These are phyloP conservation scores for Syzygium aqueum DNA, from an alignment of 345 rosid genomes.

Conservation along the genomic window DNA sequence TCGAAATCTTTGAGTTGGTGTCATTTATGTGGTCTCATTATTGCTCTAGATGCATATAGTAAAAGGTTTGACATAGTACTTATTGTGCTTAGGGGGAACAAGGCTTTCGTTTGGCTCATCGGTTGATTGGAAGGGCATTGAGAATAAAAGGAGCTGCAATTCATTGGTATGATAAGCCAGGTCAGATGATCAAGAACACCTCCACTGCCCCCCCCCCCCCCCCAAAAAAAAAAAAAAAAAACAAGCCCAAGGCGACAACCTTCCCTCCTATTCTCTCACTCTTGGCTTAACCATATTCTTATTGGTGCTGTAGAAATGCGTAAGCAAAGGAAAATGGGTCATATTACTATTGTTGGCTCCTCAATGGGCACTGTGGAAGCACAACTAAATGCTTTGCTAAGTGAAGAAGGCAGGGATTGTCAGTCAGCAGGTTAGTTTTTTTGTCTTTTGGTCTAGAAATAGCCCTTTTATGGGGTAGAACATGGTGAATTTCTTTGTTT, in stretches of 20 bases:
- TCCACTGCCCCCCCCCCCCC: background rate
- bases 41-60: background rate
- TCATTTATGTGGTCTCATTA: background rate
- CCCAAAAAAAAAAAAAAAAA: background rate
- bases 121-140: slow-evolving; percentile 59
- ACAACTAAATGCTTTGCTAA: slow-evolving; percentile 43
- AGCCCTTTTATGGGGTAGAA: background rate
- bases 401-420: slow-evolving; percentile 25
- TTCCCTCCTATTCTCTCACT: background rate
- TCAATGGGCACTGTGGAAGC: slow-evolving; percentile 60
- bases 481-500: background rate
- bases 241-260: background rate
- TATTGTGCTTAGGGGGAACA: slow-evolving; percentile 47
- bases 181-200: slow-evolving; percentile 23
- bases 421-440: slow-evolving; percentile 41
- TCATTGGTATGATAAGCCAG: slow-evolving; percentile 99
- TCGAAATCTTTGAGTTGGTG: background rate
- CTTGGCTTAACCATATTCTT: background rate
- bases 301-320: slow-evolving; percentile 55
- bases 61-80: background rate
- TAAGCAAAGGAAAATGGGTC: slow-evolving; percentile 94
- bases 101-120: slow-evolving; percentile 64
- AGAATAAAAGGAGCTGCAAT: slow-evolving; percentile 61
- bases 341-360: slow-evolving; percentile 74
- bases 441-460: background rate